Conservation (phyloP, 139 green algal species). For the Astrephomene gubernaculifera region DNA sequence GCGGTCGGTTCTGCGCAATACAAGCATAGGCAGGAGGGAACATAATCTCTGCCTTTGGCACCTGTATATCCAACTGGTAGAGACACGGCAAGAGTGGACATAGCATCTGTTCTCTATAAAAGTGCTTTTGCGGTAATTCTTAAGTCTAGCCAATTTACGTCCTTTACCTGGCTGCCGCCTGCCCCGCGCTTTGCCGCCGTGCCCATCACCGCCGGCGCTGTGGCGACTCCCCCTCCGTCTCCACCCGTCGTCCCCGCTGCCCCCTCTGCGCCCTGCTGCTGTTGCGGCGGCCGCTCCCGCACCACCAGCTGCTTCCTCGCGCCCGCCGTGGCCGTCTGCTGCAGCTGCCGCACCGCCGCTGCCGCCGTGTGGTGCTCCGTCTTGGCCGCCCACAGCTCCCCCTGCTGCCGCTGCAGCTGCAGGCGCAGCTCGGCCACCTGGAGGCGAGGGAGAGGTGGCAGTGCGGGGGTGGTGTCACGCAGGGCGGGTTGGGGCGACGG, state of each 20-base stretch:
- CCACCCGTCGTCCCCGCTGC: background rate
- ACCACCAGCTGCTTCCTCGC: constrained; percentile 16
- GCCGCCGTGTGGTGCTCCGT: constrained; percentile 13
- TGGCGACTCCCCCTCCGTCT: background rate
- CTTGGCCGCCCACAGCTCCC: constrained; percentile 42
- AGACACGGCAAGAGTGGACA: background rate
- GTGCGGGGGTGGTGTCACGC: too few relatives aligned
- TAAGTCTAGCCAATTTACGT: too few relatives aligned
- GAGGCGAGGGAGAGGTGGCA: background rate
- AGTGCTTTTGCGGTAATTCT: too few relatives aligned
- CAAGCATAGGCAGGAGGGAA: background rate
- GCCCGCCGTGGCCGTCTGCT: background rate
- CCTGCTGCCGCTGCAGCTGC: constrained; percentile 36
- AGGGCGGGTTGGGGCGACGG: too few relatives aligned
- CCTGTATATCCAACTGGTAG: background rate
- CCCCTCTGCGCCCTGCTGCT: background rate
- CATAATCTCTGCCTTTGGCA: background rate
- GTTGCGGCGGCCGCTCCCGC: constrained; percentile 2
- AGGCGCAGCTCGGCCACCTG: constrained; percentile 40
- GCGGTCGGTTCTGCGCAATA: constrained; percentile 19
- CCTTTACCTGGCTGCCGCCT: constrained; percentile 11
- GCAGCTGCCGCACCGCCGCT: constrained; percentile 19
- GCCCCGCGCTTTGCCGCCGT: background rate
- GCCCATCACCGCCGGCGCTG: background rate
- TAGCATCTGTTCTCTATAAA: background rate